Conservation (phyloP, 2,329 filamentous ascomycete species). For the Chalaropsis thielavioides region DNA sequence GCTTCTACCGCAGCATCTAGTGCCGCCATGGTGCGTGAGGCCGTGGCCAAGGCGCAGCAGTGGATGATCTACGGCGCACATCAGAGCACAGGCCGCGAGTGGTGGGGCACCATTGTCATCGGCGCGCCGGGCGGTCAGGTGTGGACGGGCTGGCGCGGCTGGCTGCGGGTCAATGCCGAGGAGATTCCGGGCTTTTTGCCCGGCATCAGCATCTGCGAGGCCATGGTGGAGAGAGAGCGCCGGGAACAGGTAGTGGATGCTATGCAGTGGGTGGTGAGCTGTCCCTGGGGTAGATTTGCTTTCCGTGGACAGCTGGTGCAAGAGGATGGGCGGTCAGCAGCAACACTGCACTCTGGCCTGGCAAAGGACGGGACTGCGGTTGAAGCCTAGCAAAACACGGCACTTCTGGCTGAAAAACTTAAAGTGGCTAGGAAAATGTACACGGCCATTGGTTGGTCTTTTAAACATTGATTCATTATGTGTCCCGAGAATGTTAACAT, state of each 20-base stretch:
- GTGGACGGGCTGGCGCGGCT: slow-evolving; percentile 27
- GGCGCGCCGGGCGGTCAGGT: slow-evolving; percentile 30
- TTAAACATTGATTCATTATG: too few relatives aligned
- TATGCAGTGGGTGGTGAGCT: slow-evolving; percentile 28
- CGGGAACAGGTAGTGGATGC: slow-evolving; percentile 30
- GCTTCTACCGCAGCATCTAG: slow-evolving; percentile 18
- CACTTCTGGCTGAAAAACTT: not conserved
- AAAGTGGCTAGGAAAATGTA: not conserved
- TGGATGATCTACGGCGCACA: slow-evolving; percentile 37
- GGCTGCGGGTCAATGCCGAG: slow-evolving; percentile 37
- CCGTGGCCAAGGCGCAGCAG: slow-evolving; percentile 30
- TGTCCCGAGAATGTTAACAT: too few relatives aligned
- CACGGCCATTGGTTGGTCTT: not conserved
- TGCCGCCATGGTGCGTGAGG: slow-evolving; percentile 23
- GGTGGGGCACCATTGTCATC: slow-evolving; percentile 45
- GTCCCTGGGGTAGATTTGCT: slow-evolving; percentile 36
- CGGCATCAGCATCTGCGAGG: slow-evolving; percentile 32
- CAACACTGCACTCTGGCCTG: not conserved
- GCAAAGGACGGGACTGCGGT: not conserved
- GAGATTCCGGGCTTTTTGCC: slow-evolving; percentile 28
- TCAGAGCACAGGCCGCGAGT: slow-evolving; percentile 33
- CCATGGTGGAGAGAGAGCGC: slow-evolving; percentile 28
- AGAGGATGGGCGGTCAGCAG: not conserved
- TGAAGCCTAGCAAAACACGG: not conserved
- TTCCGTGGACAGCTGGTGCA: slow-evolving; percentile 23